Evolutionary conservation across 169 alveolate species (phyloP).

Genomic region (Eimeria sp.): DNA sequence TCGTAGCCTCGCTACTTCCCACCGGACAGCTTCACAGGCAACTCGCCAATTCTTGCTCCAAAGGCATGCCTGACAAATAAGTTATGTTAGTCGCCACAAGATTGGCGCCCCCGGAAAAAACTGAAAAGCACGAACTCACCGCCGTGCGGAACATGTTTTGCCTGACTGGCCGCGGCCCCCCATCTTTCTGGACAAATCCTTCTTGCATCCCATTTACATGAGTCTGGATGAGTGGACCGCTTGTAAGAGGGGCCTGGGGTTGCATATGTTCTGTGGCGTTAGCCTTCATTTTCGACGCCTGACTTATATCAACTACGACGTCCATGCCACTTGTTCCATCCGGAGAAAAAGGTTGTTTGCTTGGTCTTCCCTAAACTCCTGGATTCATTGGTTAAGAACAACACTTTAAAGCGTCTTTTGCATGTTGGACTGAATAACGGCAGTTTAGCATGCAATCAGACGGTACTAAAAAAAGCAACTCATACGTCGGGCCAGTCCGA

Average conservation of each 20-base stretch:
- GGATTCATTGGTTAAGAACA: neutral
- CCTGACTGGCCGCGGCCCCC: constrained; percentile 71
- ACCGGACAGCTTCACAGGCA: neutral
- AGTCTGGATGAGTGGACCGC: constrained; percentile 4
- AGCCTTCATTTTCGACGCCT: constrained; percentile 22
- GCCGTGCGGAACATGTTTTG: constrained; percentile 77
- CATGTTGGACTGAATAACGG: neutral
- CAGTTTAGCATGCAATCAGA: constrained; percentile 29
- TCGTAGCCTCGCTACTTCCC: neutral
- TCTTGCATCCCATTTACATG: constrained; percentile 53
- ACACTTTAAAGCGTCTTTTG: constrained; percentile 40
- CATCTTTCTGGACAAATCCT: constrained; percentile 43
- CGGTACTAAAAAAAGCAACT: constrained; percentile 1
- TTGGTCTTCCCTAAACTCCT: neutral
- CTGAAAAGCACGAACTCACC: constrained; percentile 15
- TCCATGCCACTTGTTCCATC: constrained; percentile 47
- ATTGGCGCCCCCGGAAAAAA: neutral
- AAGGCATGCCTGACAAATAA: neutral
- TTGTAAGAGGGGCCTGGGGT: constrained; percentile 52
- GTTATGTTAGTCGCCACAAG: neutral
- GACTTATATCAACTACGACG: constrained; percentile 12
- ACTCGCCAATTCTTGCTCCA: neutral
- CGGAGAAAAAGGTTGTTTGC: neutral
- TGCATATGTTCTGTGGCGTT: constrained; percentile 52
- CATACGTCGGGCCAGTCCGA: neutral